Percentiles rank a stretch among this genome's conserved stretches.
phyloP scores from a whole-genome alignment of 768 basidiomycete genomes.

The Xerocomellus dryophilus region DNA sequence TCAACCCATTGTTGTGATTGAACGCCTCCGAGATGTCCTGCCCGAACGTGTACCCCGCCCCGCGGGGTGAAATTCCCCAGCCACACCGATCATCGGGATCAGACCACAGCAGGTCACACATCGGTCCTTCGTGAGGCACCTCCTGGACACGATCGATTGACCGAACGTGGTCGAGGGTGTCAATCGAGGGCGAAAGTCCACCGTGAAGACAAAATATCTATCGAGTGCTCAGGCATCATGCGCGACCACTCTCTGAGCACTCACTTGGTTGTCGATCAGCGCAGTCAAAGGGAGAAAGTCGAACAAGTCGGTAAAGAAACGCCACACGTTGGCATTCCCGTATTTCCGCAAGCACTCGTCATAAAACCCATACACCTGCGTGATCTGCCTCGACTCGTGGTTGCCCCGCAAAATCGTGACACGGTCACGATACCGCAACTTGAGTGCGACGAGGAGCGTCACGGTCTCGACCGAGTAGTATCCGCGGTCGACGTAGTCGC shows the following conservation, averaged over 20 bases:
- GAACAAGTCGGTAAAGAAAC: conserved; percentile 97
- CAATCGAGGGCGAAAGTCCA: conserved; percentile 96
- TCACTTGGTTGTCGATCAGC: conserved; percentile 97
- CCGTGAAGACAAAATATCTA: conserved; percentile 99
- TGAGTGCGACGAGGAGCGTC: conserved; percentile 93
- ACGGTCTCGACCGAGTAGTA: conserved; percentile 99
- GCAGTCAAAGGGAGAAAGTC: conserved; percentile 97
- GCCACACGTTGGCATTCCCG: conserved; percentile 99
- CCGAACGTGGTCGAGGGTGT: conserved; percentile 98
- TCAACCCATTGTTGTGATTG: conserved; percentile 98
- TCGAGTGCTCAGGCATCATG: conserved; percentile 11
- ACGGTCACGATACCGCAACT: conserved; percentile 96
- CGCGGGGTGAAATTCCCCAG: conserved; percentile 98
- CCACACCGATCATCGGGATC: conserved; percentile 99
- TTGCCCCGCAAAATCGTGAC: conserved; percentile 98
- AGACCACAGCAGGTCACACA: conserved; percentile 99
- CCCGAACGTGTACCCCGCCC: conserved; percentile 98
- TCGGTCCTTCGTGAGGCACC: conserved; percentile 98
- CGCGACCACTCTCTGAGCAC: too few relatives aligned
- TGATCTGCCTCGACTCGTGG: conserved; percentile 99
- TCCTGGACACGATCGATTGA: conserved; percentile 99
- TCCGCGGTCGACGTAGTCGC: conserved; percentile 98
- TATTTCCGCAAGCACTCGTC: conserved; percentile 99
- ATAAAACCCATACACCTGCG: conserved; percentile 99
- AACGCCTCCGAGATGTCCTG: conserved; percentile 99